Evolutionary conservation across 148 eudicot genomes (phyloP), one percentile per base, ranked within the genome.

Genomic region (Chenopodium berlandieri): DNA sequence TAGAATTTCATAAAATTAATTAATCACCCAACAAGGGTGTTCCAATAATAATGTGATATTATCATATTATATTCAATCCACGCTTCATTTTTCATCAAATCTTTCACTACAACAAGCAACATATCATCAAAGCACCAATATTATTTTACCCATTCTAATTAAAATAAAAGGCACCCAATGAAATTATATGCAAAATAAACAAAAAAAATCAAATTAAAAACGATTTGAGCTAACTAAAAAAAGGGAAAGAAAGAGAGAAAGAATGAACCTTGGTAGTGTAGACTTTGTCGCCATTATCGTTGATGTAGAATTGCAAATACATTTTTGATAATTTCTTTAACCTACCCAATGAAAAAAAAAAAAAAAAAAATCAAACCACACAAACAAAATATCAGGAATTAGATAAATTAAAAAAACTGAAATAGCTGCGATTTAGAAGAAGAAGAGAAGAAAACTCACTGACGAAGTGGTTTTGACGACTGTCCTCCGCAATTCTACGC

Each of bases 251-350:
- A 76, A 76, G 9, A 14, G 20, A 8, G 3, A 70, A 22, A 65
- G 68, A 23, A 12, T 1, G 60, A 25, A 95, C 98, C 97, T 93
- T 95, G 32, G 99, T 95, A 75, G 99, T 95, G 92, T 95, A 95
- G 84, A 95, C 99, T 84, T 95, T 95, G 81, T 91, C 94, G 72
- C 99, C 99, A 68, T 95, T 92, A 4, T 95, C 99, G 68, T 95
- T 95, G 82, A 93, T 93, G 87, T 95, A 95, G 77, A 79, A 95
- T 80, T 95, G 99, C 34, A 95, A 91, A 95, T 95, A 95, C 99
- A 95, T 95, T 50, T 83, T 88, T 58, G 30, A 46, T 37, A 1
- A 54, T 31, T 7, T 2, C 56, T 32, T 6, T 7, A 66, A 32
- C 4, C 27, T 58, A 4, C 52, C 22, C 23, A 56, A 23, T 66